Conservation (phyloP, 2,329 filamentous ascomycete species). For the Nemania abortiva region DNA sequence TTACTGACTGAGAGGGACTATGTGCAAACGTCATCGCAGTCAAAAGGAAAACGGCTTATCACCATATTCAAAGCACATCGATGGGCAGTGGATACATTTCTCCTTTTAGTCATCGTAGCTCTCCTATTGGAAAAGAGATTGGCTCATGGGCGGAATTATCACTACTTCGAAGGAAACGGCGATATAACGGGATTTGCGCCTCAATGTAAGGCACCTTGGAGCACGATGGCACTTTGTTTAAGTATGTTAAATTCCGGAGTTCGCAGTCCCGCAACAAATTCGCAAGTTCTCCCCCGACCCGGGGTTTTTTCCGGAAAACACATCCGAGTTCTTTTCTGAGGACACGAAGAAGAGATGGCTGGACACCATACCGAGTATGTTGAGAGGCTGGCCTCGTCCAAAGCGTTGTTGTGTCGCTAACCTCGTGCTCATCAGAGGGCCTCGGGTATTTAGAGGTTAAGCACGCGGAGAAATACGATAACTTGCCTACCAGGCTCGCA, state of each 20-base stretch:
- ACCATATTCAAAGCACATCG: slow-evolving; percentile 42
- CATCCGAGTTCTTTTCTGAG: slow-evolving; percentile 55
- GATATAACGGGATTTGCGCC: slow-evolving; percentile 58
- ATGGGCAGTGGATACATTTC: slow-evolving; percentile 52
- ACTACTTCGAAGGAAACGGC: slow-evolving; percentile 51
- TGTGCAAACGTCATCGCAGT: slow-evolving; percentile 35
- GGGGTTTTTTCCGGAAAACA: slow-evolving; percentile 55
- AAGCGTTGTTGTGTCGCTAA: slow-evolving; percentile 1
- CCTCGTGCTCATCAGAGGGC: slow-evolving; percentile 46
- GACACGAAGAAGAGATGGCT: slow-evolving; percentile 54
- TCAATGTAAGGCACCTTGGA: slow-evolving; percentile 47
- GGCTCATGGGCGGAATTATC: slow-evolving; percentile 37
- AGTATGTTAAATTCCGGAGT: background rate
- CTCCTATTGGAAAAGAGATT: slow-evolving; percentile 52
- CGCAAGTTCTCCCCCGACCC: slow-evolving; percentile 55
- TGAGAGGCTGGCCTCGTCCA: background rate
- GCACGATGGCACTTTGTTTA: slow-evolving; percentile 1
- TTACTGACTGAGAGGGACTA: slow-evolving; percentile 50
- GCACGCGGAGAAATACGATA: slow-evolving; percentile 51
- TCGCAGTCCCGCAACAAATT: slow-evolving; percentile 56
- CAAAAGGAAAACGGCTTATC: slow-evolving; percentile 36
- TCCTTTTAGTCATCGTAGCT: slow-evolving; percentile 53
- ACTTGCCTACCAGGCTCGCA: slow-evolving; percentile 54
- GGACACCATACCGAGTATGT: slow-evolving; percentile 55
- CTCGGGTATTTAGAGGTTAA: slow-evolving; percentile 57